Base-by-base conservation (phyloP, 352 stramenopile species). In the Nothophytophthora sp. region DNA sequence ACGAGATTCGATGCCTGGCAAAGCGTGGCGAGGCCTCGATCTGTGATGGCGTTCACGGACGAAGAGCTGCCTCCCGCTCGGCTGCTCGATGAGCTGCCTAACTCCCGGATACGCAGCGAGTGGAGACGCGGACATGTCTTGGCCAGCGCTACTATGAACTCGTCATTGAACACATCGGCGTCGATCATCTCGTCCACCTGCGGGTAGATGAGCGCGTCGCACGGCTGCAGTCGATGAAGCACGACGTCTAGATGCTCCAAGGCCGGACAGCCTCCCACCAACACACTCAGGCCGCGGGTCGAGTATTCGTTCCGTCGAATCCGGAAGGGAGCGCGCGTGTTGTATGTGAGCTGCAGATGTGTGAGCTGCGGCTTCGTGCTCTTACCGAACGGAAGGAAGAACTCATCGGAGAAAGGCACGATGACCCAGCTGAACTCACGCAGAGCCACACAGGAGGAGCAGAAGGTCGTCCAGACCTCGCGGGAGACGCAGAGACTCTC, bases 361-460 rank as follows among this genome's bases (percentile, higher is more conserved):
- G 60, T 72, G 13, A 85, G 57, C 22, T 62, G 42, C 9, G 61
- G 53, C 45, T 81, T 85, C 2, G 27, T 11, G 1, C 47, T 62
- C 2, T 69, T 58, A 8, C 67, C 68, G 41, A 86, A 89, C n/a
- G 72, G 65, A 4, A 73, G 47, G 42, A 89, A 89, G 54, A 86
- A 89, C 44, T 74, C 69, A 48, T 89, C 75, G 1, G 74, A 70
- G 40, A 86, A 89, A 0, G 78, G 78, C 32, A 89, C 59, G 13
- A 86, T 58, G n/a, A 80, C 67, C 78, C 78, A 89, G 42, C 78
- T 83, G 53, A 89, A 82, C 51, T 86, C 78, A 8, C 73, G 60
- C 37, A 89, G 41, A 0, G 44, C 29, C 15, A 55, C 42, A 23
- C 78, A 86, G 4, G 50, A 55, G 8, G 50, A 41, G 30, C 75